These are phyloP conservation scores for Myxozyma neotropica DNA, from an alignment of 805 yeast genomes.

Conservation along the genomic window DNA sequence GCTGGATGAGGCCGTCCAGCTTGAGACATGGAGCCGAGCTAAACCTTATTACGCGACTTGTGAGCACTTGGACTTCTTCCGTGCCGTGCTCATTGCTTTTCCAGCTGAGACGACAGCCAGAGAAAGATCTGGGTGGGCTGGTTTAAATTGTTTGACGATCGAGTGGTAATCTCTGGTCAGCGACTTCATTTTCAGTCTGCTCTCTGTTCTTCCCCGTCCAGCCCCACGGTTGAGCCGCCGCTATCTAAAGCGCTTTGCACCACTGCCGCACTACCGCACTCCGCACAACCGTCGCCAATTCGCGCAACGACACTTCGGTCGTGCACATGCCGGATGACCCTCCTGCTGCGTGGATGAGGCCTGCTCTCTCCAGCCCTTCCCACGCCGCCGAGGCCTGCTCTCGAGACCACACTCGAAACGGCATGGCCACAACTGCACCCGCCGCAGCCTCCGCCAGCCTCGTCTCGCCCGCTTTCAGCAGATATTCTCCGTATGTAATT, in stretches of 20 bases:
- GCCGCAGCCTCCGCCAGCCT: conserved; percentile 48
- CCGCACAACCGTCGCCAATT: conserved; percentile 4
- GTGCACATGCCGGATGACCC: conserved; percentile 12
- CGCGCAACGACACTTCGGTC: conserved; percentile 18
- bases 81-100: background rate
- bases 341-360: conserved; percentile 46
- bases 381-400: conserved; percentile 67
- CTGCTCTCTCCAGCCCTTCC: conserved; percentile 65
- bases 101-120: too few relatives aligned
- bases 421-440: conserved; percentile 41
- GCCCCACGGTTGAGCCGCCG: too few relatives aligned
- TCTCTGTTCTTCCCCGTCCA: background rate
- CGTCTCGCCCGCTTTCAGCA: conserved; percentile 21
- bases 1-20: background rate
- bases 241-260: background rate
- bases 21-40: background rate
- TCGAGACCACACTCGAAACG: conserved; percentile 60
- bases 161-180: background rate
- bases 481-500: conserved; percentile 74
- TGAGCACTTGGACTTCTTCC: background rate
- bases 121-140: too few relatives aligned
- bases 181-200: background rate
- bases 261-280: conserved; percentile 19
- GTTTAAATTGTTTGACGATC: too few relatives aligned
- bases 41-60: background rate